Conservation (phyloP, 192 early-diverging fungal genomes). For the Dissophora ornata region DNA sequence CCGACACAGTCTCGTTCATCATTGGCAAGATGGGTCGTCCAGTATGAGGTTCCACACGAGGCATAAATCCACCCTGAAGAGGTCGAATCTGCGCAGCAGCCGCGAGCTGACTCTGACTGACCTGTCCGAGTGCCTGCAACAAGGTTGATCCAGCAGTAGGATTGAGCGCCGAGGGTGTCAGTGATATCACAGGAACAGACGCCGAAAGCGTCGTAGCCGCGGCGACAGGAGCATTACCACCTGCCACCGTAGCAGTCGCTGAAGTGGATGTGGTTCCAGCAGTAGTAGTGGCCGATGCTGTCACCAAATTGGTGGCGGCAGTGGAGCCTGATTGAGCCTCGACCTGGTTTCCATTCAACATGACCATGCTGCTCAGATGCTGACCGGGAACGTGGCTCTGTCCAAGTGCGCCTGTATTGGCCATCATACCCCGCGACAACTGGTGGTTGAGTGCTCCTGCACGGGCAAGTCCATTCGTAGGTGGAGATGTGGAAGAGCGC, state of each 20-base stretch:
- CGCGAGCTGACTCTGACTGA: constrained; percentile 22
- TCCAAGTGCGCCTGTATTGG: constrained; percentile 15
- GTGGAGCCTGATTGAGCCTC: constrained; percentile 23
- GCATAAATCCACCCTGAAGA: constrained; percentile 52
- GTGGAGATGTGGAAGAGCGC: constrained; percentile 46
- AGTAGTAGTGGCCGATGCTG: neutral
- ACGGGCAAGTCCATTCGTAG: constrained; percentile 27
- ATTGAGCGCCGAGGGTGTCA: constrained; percentile 21
- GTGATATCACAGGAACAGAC: constrained; percentile 12
- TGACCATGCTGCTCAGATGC: constrained; percentile 30
- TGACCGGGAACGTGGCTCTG: constrained; percentile 29
- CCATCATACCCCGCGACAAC: constrained; percentile 41
- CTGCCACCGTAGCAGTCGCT: too few relatives aligned
- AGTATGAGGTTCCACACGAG: constrained; percentile 43
- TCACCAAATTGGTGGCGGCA: neutral
- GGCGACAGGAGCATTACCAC: too few relatives aligned
- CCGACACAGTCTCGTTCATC: constrained; percentile 54
- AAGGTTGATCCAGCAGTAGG: constrained; percentile 8
- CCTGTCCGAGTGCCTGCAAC: constrained; percentile 38
- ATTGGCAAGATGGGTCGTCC: constrained; percentile 51
- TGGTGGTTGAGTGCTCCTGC: constrained; percentile 33
- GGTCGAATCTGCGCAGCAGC: constrained; percentile 38
- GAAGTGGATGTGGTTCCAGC: neutral
- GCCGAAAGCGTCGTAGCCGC: constrained; percentile 5
- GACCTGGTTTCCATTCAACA: constrained; percentile 50